Conservation (phyloP, 345 rosid species). For the Draba incana region DNA sequence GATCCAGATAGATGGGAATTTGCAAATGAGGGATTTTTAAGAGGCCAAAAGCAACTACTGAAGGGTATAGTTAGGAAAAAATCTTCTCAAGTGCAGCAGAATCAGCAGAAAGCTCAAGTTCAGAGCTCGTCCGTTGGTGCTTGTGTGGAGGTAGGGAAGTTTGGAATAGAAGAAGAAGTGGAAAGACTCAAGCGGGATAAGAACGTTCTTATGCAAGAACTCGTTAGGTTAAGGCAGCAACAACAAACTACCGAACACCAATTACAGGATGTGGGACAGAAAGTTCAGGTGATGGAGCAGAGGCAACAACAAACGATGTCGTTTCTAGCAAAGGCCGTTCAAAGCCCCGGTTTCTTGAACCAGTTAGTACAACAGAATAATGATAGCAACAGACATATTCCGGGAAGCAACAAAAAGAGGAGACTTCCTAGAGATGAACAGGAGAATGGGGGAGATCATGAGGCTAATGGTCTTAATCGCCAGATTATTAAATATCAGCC, state of each 20-base stretch:
- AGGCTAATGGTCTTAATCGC: conserved; percentile 48
- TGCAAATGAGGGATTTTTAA: conserved; percentile 84
- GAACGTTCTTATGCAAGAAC: conserved; percentile 92
- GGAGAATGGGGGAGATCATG: conserved; percentile 45
- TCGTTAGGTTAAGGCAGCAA: conserved; percentile 86
- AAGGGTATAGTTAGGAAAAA: conserved; percentile 68
- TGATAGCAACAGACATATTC: conserved; percentile 61
- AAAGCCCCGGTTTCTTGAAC: conserved; percentile 73
- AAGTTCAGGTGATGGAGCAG: conserved; percentile 92
- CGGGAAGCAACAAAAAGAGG: conserved; percentile 73
- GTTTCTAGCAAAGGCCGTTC: conserved; percentile 85
- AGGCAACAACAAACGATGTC: conserved; percentile 95
- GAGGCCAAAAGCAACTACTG: conserved; percentile 80
- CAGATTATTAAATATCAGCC: conserved; percentile 81
- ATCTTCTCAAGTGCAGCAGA: conserved; percentile 63
- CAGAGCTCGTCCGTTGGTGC: conserved; percentile 67
- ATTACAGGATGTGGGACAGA: conserved; percentile 72
- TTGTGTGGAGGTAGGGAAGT: conserved; percentile 87
- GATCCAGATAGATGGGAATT: conserved; percentile 91
- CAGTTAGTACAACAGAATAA: conserved; percentile 76
- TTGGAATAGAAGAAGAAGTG: conserved; percentile 84
- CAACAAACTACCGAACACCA: conserved; percentile 80
- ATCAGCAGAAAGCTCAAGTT: conserved; percentile 53
- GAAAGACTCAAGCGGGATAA: conserved; percentile 87
- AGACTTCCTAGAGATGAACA: conserved; percentile 70